Conservation (phyloP, 2,329 filamentous ascomycete species). For the Aspergillaceae sp. region DNA sequence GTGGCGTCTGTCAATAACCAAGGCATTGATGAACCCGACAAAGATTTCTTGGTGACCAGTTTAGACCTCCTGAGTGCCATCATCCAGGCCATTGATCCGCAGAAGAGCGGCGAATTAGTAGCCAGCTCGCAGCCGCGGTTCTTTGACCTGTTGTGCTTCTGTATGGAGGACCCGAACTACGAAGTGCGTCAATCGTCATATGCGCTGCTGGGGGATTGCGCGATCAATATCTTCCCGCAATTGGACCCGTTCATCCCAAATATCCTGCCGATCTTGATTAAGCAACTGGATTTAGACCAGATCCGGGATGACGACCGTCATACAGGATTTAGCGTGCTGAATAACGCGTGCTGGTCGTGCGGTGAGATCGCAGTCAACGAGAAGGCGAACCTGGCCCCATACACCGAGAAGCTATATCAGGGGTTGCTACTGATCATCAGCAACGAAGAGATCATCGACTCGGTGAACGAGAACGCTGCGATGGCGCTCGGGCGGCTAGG, state of each 20-base stretch:
- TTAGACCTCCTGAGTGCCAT: constrained; percentile 88
- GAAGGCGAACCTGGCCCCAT: constrained; percentile 63
- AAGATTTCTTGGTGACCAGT: constrained; percentile 94
- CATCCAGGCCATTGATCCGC: constrained; percentile 73
- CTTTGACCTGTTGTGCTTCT: constrained; percentile 83
- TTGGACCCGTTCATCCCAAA: constrained; percentile 64
- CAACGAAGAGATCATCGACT: constrained; percentile 75
- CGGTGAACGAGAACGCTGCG: constrained; percentile 85
- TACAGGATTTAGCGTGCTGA: constrained; percentile 81
- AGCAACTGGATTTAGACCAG: constrained; percentile 74
- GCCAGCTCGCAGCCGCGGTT: constrained; percentile 68
- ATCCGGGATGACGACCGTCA: constrained; percentile 73
- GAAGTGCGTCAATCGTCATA: constrained; percentile 96
- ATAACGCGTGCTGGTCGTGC: constrained; percentile 96
- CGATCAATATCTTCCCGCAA: constrained; percentile 81
- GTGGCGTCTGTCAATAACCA: constrained; percentile 61
- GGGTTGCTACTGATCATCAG: constrained; percentile 74
- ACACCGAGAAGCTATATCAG: constrained; percentile 66
- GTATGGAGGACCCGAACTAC: constrained; percentile 83
- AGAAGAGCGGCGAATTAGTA: constrained; percentile 69
- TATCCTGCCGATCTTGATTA: constrained; percentile 69
- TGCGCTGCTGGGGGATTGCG: constrained; percentile 86
- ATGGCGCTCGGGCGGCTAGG: constrained; percentile 86
- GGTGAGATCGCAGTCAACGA: constrained; percentile 84
- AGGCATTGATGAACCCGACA: constrained; percentile 70